Base-by-base conservation (phyloP, 805 yeast species). In the Schwanniomyces occidentalis region DNA sequence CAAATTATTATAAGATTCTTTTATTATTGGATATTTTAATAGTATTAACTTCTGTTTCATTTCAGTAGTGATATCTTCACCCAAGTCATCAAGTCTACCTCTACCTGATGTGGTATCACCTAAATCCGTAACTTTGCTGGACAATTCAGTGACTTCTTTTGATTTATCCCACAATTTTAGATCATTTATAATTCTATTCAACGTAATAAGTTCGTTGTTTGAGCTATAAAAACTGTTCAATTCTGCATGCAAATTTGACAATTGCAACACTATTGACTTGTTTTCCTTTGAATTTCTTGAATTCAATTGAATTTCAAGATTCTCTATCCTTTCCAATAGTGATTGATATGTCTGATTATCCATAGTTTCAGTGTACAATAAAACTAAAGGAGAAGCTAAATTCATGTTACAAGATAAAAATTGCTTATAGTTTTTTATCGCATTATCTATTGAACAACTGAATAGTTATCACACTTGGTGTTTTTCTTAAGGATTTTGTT, bases 41-140 rank as follows among this genome's bases (percentile, higher is more conserved):
- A 51, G 36, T 1, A 63, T 28, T 29, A 51, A 27, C 28, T 52
- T 47, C 34, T 52, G 46, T 29, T 54, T 54, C 10, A 19, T 16
- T 4, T 44, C 48, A 6, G 18, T 8, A 12, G 22, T 30, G 16
- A 30, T 22, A 8, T 24, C 33, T 5, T 39, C 28, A 12, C n/a
- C 16, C n/a, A 7, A 6, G 19, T 8, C 19, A n/a, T 19, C 24
- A n/a, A 16, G 23, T 5, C 8, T 32, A 16, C 13, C 30, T n/a
- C 15, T 10, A 12, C 30, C 18, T 5, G 9, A 5, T 12, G 23
- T 27, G 10, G 8, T 24, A 9, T 22, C 29, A 8, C 27, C 23
- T 18, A 18, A 21, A 16, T 34, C 25, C 10, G 21, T 27, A n/a
- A 25, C 20, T 13, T 30, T 19, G 7, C 20, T n/a, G 16, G 34